A percentile compares a stretch with the other conserved stretches of the same genome.
These are phyloP conservation scores for Cyclostephanos invisitatus DNA, from an alignment of 108 stramenopile species.

Conservation along the genomic window DNA sequence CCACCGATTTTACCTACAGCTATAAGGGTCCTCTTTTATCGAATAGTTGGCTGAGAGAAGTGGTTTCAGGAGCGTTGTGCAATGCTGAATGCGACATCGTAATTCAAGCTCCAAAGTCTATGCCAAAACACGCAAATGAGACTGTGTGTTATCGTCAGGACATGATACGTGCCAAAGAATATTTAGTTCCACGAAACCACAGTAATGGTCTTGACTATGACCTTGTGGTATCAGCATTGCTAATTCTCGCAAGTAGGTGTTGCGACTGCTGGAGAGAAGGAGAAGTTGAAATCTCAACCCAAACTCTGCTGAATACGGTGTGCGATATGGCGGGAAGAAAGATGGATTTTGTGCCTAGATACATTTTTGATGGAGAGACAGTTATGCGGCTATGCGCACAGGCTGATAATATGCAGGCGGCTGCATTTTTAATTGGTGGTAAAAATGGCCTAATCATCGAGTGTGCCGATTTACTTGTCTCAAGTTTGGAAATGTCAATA, in stretches of 20 bases:
- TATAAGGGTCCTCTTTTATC: conserved; percentile 30
- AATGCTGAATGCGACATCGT: conserved; percentile 73
- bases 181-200: conserved; percentile 28
- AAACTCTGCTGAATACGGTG: conserved; percentile 67
- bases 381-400: conserved; percentile 71
- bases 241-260: conserved; percentile 51
- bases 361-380: conserved; percentile 57
- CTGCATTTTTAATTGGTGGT: conserved; percentile 76
- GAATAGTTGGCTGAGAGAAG: conserved; percentile 58
- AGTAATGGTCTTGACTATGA: conserved; percentile 75
- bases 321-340: conserved; percentile 74
- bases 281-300: conserved; percentile 48
- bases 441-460: conserved; percentile 71
- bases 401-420: conserved; percentile 69
- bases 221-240: conserved; percentile 67
- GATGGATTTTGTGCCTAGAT: conserved; percentile 43
- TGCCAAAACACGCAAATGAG: conserved; percentile 1
- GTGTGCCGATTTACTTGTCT: conserved; percentile 66
- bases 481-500: conserved; percentile 53
- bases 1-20: conserved; percentile 7
- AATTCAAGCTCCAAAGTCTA: conserved; percentile 9
- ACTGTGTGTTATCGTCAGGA: conserved; percentile 41
- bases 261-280: conserved; percentile 53
- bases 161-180: conserved; percentile 22
- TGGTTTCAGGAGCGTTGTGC: conserved; percentile 51